Percentiles rank a stretch among this genome's conserved stretches.
Conservation (phyloP, 495 filamentous ascomycete species). For the Margaritispora aquatica region DNA sequence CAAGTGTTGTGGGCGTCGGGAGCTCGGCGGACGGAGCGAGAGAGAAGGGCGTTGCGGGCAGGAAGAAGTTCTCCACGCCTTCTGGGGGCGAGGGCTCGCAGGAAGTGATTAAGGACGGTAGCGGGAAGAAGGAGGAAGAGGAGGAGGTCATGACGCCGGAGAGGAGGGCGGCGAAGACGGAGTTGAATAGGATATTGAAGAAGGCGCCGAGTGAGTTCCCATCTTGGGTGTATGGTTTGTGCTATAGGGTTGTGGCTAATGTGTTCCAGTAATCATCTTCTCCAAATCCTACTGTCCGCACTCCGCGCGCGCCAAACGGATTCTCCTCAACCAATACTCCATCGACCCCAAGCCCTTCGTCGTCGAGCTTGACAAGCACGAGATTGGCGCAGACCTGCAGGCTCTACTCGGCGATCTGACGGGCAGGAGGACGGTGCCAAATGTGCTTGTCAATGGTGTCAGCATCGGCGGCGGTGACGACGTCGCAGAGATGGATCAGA, state of each 20-base stretch:
- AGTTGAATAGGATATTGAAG: slow-evolving; percentile 73
- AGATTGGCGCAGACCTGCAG: slow-evolving; percentile 66
- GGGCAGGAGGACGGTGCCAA: slow-evolving; percentile 81
- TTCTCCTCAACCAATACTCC: slow-evolving; percentile 74
- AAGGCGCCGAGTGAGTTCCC: slow-evolving; percentile 63
- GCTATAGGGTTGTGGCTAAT: slow-evolving; percentile 22
- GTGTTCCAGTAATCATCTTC: slow-evolving; percentile 77
- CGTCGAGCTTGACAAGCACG: slow-evolving; percentile 84
- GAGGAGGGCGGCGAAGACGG: slow-evolving; percentile 47
- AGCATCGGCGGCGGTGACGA: slow-evolving; percentile 92
- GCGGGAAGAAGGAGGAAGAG: too few species aligned
- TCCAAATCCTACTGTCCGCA: slow-evolving; percentile 89
- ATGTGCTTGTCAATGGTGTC: slow-evolving; percentile 78
- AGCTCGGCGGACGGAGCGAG: slow-evolving; percentile 24
- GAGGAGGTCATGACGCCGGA: slow-evolving; percentile 50
- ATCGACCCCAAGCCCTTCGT: slow-evolving; percentile 80
- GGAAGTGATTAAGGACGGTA: slow-evolving; percentile 36
- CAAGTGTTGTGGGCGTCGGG: slow-evolving; percentile 40
- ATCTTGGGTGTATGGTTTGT: background rate
- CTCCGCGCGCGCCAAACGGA: slow-evolving; percentile 73
- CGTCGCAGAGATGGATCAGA: slow-evolving; percentile 62
- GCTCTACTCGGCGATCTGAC: slow-evolving; percentile 61
- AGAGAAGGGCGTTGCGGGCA: slow-evolving; percentile 52
- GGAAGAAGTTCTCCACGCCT: slow-evolving; percentile 44
- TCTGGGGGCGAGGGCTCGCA: slow-evolving; percentile 30